phyloP scores from a whole-genome alignment of 176 grass and related monocot species.

The Guadua angustifolia region DNA sequence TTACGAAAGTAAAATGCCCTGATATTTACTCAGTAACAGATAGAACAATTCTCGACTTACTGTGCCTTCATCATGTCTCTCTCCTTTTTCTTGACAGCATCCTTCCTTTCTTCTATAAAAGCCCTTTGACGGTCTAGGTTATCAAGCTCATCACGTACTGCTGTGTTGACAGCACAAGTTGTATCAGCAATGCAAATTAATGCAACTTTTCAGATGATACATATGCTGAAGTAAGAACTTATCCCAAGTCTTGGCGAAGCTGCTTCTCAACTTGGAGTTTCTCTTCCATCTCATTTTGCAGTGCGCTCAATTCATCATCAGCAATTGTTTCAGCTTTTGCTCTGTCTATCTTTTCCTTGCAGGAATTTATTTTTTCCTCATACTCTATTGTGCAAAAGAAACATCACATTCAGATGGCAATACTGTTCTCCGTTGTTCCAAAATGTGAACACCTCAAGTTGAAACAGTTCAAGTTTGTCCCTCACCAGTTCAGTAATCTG shows the following conservation, averaged over 20 bases:
- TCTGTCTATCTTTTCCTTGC: slow-evolving; percentile 61
- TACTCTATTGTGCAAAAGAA: slow-evolving; percentile 57
- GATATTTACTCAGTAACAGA: slow-evolving; percentile 1
- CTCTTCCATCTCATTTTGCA: slow-evolving; percentile 62
- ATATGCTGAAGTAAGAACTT: slow-evolving; percentile 51
- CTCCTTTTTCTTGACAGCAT: slow-evolving; percentile 58
- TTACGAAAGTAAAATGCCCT: slow-evolving; percentile 7
- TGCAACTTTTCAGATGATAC: slow-evolving; percentile 13
- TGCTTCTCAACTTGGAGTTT: slow-evolving; percentile 52
- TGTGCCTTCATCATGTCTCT: slow-evolving; percentile 56
- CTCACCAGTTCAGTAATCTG: not conserved
- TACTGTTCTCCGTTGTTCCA: not conserved
- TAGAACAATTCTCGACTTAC: slow-evolving; percentile 48
- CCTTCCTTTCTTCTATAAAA: slow-evolving; percentile 66
- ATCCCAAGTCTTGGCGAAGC: slow-evolving; percentile 79
- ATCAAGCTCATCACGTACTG: slow-evolving; percentile 57
- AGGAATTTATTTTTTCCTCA: slow-evolving; percentile 53
- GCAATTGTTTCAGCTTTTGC: slow-evolving; percentile 55
- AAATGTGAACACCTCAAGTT: not conserved
- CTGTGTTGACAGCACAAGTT: slow-evolving; percentile 53
- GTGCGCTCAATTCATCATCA: slow-evolving; percentile 60
- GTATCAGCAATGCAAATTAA: slow-evolving; percentile 35
- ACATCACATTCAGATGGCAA: slow-evolving; percentile 24
- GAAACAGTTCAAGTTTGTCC: slow-evolving; percentile 6
- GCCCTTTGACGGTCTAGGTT: slow-evolving; percentile 53